Conservation (phyloP, 2,329 filamentous ascomycete species). For the Talaromyces sp. region DNA sequence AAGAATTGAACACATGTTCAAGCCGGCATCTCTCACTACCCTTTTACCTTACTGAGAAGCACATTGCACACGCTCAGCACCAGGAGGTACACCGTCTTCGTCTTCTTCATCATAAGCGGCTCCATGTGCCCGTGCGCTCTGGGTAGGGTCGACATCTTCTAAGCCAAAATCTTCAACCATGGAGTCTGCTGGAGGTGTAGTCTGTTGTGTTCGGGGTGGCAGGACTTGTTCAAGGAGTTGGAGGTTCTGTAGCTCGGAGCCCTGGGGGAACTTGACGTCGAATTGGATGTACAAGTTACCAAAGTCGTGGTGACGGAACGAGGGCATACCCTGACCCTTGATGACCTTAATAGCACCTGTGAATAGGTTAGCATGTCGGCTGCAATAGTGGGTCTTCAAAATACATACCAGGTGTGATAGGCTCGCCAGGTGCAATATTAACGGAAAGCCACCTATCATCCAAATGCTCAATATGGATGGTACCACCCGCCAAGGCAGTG, state of each 20-base stretch:
- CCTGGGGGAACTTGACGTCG: slow-evolving; percentile 92
- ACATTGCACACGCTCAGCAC: slow-evolving; percentile 51
- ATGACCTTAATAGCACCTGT: slow-evolving; percentile 88
- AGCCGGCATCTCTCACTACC: not conserved
- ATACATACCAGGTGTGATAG: slow-evolving; percentile 79
- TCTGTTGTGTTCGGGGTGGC: slow-evolving; percentile 65
- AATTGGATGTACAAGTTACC: slow-evolving; percentile 98
- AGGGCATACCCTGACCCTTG: slow-evolving; percentile 96
- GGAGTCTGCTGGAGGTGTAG: slow-evolving; percentile 70
- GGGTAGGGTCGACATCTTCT: slow-evolving; percentile 74
- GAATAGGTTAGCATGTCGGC: slow-evolving; percentile 24
- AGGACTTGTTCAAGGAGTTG: slow-evolving; percentile 78
- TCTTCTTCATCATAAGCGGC: slow-evolving; percentile 68
- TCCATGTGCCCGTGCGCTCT: slow-evolving; percentile 62
- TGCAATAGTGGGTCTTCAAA: not conserved
- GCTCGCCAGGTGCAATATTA: slow-evolving; percentile 89
- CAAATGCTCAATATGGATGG: slow-evolving; percentile 89
- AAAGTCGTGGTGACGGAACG: slow-evolving; percentile 87
- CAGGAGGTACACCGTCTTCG: slow-evolving; percentile 47
- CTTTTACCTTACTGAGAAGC: slow-evolving; percentile 44
- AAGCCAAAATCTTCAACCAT: slow-evolving; percentile 90
- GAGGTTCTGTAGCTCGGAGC: slow-evolving; percentile 66
- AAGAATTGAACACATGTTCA: not conserved
- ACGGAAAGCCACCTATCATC: slow-evolving; percentile 96
- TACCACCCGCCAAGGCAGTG: slow-evolving; percentile 87